Percentiles rank a stretch among this genome's conserved stretches.
These are phyloP conservation scores for Geotrichum europaeum DNA, from an alignment of 1,139 yeast genomes.

Conservation along the genomic window DNA sequence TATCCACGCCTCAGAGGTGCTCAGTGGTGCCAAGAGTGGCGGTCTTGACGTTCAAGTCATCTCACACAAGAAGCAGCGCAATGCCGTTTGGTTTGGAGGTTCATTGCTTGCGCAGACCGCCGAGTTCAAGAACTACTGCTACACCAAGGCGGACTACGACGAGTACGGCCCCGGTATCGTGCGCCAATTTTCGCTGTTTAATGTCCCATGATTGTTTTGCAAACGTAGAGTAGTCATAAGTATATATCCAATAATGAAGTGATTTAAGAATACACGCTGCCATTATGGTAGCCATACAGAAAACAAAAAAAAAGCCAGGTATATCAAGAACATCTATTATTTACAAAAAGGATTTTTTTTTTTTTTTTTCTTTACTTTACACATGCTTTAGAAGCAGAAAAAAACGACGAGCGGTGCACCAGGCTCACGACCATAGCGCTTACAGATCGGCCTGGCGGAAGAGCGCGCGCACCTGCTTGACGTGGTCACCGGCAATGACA, in stretches of 20 bases:
- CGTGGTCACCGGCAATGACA: conserved; percentile 31
- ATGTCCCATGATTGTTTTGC: conserved; percentile 53
- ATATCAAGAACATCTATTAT: background rate
- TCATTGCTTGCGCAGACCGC: conserved; percentile 94
- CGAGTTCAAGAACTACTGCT: conserved; percentile 92
- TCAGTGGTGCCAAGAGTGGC: conserved; percentile 73
- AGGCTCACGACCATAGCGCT: background rate
- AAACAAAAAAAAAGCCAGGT: background rate
- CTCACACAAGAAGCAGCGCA: conserved; percentile 93
- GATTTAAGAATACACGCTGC: background rate
- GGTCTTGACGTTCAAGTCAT: conserved; percentile 97
- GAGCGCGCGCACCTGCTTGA: conserved; percentile 13
- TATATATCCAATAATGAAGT: background rate
- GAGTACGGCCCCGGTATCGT: conserved; percentile 97
- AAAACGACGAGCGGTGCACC: background rate
- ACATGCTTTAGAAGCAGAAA: background rate
- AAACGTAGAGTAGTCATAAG: background rate
- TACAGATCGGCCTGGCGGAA: conserved; percentile 6
- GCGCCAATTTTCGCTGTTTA: conserved; percentile 89
- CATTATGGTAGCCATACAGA: background rate
- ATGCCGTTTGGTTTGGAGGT: conserved; percentile 99
- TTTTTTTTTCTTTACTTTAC: background rate
- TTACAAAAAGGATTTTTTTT: background rate
- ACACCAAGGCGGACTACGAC: conserved; percentile 94
- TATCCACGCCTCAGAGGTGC: conserved; percentile 70